Evolutionary conservation across 2,329 filamentous ascomycete genomes (phyloP), one percentile per base, ranked within the genome.

Genomic region (Aureobasidium sp.): DNA sequence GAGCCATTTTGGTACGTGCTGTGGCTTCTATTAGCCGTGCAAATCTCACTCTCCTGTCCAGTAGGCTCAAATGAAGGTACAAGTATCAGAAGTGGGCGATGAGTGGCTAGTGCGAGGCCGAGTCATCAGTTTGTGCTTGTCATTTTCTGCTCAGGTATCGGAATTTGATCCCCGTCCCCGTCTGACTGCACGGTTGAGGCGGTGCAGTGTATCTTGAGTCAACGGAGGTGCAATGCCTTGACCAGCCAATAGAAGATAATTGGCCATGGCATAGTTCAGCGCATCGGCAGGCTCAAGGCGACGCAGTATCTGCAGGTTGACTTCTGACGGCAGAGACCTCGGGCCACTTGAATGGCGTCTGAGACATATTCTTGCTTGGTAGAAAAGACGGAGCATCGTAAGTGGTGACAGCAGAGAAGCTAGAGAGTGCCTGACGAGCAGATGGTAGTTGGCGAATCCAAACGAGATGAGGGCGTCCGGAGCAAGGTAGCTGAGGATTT

Each of bases 401-500:
- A 64, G 63, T 3, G 65, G 62, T 5, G 73, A 73, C 17, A 75
- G 65, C 7, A 66, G 68, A 20, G 74, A 72, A 22, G 72, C 72
- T 34, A 75, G 64, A n/a, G 70, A 72, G 49, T 75, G 73, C 15
- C 69, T 68, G 56, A 72, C 71, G 7, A 81, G 70, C 3, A 76
- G 70, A 5, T 75, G 75, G 64, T 80, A 80, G 45, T 76, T 73
- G 52, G 77, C 78, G 37, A 81, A 73, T 2, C 76, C 76, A 55
- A 81, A 75, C 37, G 74, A 76, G 67, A 80, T 73, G 61, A 77
- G 77, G 7, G 76, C 70, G 9, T 74, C 70, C 5, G 74, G 69
- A 27, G 72, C 68, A 5, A 80, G 70, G 22, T 72, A 71, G 20
- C 75, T 67, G 62, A 79, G 72, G 17, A 82, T 78, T 45, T 75